These are phyloP conservation scores for Plasmodium inui DNA, from an alignment of 169 alveolate genomes.

Conservation along the genomic window DNA sequence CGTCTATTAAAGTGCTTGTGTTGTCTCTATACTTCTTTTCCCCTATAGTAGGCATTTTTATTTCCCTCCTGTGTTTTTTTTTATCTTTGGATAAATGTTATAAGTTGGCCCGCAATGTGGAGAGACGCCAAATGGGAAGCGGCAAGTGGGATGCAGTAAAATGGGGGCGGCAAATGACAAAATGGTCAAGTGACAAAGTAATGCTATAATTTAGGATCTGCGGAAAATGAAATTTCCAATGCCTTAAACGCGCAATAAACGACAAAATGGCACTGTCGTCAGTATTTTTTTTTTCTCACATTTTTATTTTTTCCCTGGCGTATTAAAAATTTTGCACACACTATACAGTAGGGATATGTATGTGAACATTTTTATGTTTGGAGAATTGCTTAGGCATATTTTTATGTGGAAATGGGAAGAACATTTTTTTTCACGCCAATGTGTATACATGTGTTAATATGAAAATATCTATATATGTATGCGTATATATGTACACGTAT, in stretches of 20 bases:
- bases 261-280: conserved; percentile 7
- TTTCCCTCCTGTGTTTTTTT: neutral
- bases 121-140: neutral
- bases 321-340: conserved; percentile 60
- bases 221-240: conserved; percentile 8
- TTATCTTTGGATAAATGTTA: conserved; percentile 20
- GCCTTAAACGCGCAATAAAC: conserved; percentile 16
- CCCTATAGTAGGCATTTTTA: conserved; percentile 74
- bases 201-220: neutral
- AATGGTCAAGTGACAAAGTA: neutral
- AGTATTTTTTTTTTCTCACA: conserved; percentile 16
- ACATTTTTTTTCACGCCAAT: neutral
- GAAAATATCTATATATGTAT: neutral
- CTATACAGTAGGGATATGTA: conserved; percentile 8
- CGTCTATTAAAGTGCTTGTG: conserved; percentile 50
- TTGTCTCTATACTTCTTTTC: conserved; percentile 41
- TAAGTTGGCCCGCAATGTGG: neutral
- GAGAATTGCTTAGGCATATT: neutral
- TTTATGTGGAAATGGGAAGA: neutral
- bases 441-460: neutral
- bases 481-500: neutral
- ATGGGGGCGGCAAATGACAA: neutral
- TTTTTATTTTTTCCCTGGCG: conserved; percentile 10
- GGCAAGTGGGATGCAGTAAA: neutral
- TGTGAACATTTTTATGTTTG: neutral